Percentiles rank a stretch among this genome's conserved stretches.
Conservation (phyloP, 805 yeast genomes). For the Kluyveromyces aestuarii region DNA sequence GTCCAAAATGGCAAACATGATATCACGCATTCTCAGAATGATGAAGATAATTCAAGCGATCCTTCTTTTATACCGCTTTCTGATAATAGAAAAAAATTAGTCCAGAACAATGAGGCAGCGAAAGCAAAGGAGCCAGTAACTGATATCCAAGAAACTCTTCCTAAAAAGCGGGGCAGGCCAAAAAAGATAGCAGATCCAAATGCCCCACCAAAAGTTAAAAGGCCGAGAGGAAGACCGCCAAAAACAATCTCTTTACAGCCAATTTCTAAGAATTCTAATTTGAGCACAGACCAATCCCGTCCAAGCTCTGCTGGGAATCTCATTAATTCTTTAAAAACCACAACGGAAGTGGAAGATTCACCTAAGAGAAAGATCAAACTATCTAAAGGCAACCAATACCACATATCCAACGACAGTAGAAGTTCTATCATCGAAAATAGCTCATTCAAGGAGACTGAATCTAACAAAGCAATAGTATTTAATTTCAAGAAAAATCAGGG, state of each 20-base stretch:
- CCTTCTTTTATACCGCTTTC: background rate
- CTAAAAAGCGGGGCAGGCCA: background rate
- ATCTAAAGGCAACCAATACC: background rate
- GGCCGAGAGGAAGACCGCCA: slow-evolving; percentile 3
- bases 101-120: background rate
- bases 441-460: background rate
- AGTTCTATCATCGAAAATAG: background rate
- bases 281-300: background rate
- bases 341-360: background rate
- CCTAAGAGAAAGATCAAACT: slow-evolving; percentile 1
- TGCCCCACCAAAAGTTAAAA: background rate
- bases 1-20: background rate
- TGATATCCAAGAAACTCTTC: background rate
- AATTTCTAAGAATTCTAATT: background rate
- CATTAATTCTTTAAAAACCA: background rate
- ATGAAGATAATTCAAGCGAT: background rate
- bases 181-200: background rate
- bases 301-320: background rate
- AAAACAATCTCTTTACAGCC: background rate
- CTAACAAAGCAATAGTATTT: slow-evolving; percentile 8
- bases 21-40: background rate
- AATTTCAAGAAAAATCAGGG: slow-evolving; percentile 4
- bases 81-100: background rate
- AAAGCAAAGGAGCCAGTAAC: background rate
- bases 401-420: background rate